phyloP scores from a whole-genome alignment of 2,329 filamentous ascomycete species.

The Hypoxylon sp. region DNA sequence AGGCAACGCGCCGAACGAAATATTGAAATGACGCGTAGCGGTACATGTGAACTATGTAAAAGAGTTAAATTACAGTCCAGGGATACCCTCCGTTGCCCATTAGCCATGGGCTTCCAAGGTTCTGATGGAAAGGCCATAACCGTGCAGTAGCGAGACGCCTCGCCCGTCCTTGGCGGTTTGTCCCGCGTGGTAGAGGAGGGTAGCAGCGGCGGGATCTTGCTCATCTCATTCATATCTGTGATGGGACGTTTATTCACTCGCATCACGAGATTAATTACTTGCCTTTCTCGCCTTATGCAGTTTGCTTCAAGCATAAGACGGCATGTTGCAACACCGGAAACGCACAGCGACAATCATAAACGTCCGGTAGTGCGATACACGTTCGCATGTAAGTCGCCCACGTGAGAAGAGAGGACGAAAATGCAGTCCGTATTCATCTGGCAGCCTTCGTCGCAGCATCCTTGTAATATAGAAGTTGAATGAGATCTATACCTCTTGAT shows the following conservation, averaged over 20 bases:
- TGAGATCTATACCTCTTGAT: slow-evolving; percentile 11
- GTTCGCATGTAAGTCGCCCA: slow-evolving; percentile 27
- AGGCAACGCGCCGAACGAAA: slow-evolving; percentile 21
- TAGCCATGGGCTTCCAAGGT: slow-evolving; percentile 5
- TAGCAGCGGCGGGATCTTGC: slow-evolving; percentile 41
- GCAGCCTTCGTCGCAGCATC: slow-evolving; percentile 14
- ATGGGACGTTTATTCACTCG: slow-evolving; percentile 30
- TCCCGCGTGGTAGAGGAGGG: slow-evolving; percentile 40
- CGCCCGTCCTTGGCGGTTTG: slow-evolving; percentile 39
- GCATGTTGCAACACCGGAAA: slow-evolving; percentile 35
- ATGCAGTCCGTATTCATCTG: slow-evolving; percentile 28
- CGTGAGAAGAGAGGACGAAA: slow-evolving; percentile 36
- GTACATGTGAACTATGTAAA: slow-evolving; percentile 9
- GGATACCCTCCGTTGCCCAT: slow-evolving; percentile 16
- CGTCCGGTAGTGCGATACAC: slow-evolving; percentile 25
- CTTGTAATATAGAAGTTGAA: slow-evolving; percentile 23
- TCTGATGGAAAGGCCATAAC: slow-evolving; percentile 8
- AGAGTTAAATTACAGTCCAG: slow-evolving; percentile 40
- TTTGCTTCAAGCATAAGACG: slow-evolving; percentile 28
- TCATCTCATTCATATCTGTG: slow-evolving; percentile 21
- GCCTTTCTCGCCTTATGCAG: slow-evolving; percentile 19
- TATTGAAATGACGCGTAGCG: slow-evolving; percentile 25
- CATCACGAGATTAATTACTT: slow-evolving; percentile 41
- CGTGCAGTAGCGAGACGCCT: slow-evolving; percentile 43
- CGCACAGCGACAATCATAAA: slow-evolving; percentile 35